These are phyloP conservation scores for Cryptococcus neoformans DNA, from an alignment of 1,284 basidiomycete species.

Conservation along the genomic window DNA sequence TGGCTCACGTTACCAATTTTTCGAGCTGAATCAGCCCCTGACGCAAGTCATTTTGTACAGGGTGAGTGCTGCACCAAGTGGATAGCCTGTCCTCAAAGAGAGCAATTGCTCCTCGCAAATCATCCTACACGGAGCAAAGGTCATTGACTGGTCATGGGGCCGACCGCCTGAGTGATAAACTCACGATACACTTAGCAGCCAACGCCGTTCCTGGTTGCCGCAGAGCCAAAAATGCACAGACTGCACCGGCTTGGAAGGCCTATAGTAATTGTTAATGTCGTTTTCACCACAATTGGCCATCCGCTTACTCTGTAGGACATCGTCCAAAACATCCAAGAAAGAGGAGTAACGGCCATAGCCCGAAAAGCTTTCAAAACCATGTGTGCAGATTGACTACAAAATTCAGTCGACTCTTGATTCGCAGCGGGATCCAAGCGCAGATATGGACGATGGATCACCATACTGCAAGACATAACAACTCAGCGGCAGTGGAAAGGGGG, in stretches of 20 bases:
- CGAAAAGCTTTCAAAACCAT: constrained; percentile 40
- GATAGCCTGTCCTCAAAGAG: constrained; percentile 40
- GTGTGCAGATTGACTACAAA: constrained; percentile 42
- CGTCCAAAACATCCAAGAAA: constrained; percentile 48
- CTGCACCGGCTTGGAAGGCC: constrained; percentile 49
- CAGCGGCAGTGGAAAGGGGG: neutral
- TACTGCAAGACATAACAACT: constrained; percentile 17
- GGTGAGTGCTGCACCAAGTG: constrained; percentile 44
- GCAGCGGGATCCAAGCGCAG: constrained; percentile 45
- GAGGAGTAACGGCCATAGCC: constrained; percentile 35
- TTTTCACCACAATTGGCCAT: neutral
- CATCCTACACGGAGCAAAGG: constrained; percentile 18
- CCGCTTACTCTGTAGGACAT: constrained; percentile 40
- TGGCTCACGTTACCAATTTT: constrained; percentile 35
- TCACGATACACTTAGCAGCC: constrained; percentile 41
- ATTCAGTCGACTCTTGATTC: constrained; percentile 45
- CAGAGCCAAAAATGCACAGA: constrained; percentile 48
- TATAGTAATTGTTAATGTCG: constrained; percentile 4
- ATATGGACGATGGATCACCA: constrained; percentile 48
- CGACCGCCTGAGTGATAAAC: neutral
- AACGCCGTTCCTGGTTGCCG: constrained; percentile 40
- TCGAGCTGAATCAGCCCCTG: constrained; percentile 45
- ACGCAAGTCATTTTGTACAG: constrained; percentile 46
- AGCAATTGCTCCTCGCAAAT: constrained; percentile 39
- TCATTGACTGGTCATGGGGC: neutral